These are phyloP conservation scores for Mycena galericulata DNA, from an alignment of 768 basidiomycete species.

Conservation along the genomic window DNA sequence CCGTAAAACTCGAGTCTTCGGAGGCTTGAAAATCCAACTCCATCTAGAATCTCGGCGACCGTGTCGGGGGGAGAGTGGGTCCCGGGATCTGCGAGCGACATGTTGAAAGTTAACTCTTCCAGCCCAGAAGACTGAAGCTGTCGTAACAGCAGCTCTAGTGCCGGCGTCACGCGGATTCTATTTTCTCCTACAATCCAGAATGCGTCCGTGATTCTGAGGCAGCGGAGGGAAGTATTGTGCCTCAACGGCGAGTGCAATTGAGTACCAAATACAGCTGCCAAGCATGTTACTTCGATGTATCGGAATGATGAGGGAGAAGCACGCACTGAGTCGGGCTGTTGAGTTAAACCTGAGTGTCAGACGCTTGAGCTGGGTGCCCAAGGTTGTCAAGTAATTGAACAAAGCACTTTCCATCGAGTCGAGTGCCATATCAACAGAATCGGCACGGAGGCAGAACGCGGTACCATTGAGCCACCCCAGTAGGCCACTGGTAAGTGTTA, in stretches of 20 bases:
- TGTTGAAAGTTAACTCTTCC: constrained; percentile 10
- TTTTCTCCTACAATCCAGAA: constrained; percentile 5
- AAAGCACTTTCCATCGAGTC: not conserved
- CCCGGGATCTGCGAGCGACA: not conserved
- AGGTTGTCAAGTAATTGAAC: not conserved
- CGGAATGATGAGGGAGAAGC: not conserved
- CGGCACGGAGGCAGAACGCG: constrained; percentile 7
- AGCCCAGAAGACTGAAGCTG: not conserved
- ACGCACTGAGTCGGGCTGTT: not conserved
- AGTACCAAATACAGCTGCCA: constrained; percentile 4
- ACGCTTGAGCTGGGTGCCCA: not conserved
- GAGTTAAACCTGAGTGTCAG: constrained; percentile 5
- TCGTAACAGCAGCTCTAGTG: not conserved
- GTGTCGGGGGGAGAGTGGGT: not conserved
- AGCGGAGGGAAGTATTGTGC: not conserved
- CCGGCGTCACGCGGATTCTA: not conserved
- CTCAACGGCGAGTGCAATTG: not conserved
- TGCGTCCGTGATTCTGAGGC: not conserved
- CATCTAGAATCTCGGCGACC: constrained; percentile 14
- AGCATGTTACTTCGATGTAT: not conserved
- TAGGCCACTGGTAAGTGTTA: not conserved
- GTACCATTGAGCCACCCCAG: constrained; percentile 15
- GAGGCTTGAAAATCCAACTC: not conserved
- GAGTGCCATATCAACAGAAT: constrained; percentile 6
- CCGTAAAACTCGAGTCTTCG: constrained; percentile 10